Evolutionary conservation across 805 yeast species (phyloP).

Genomic region (Candida palmyrensis): DNA sequence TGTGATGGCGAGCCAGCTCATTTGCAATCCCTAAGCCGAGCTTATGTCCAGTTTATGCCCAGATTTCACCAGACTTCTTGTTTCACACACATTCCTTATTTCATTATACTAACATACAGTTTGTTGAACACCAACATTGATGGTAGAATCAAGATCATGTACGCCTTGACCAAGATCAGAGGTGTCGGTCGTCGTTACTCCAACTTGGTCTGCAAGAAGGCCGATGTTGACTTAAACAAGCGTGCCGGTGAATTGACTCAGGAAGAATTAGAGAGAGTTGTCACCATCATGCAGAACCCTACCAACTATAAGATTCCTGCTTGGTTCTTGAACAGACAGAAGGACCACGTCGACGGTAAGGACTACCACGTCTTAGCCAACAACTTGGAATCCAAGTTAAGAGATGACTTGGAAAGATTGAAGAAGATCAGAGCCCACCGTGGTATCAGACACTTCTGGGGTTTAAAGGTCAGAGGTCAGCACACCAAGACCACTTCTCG

Average conservation of each 20-base stretch:
- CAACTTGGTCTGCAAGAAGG: conserved; percentile 99
- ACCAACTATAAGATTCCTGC: conserved; percentile 98
- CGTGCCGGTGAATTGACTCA: conserved; percentile 99
- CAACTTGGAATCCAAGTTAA: conserved; percentile 98
- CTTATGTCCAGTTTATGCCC: too few relatives aligned
- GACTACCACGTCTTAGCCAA: conserved; percentile 98
- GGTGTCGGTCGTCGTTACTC: conserved; percentile 99
- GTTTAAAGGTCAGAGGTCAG: conserved; percentile 99
- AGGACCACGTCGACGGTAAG: conserved; percentile 97
- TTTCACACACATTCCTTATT: not conserved
- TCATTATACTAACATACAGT: conserved; percentile 46
- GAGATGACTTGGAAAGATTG: conserved; percentile 99
- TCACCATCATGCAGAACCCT: conserved; percentile 99
- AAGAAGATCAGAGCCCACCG: conserved; percentile 99
- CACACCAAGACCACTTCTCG: conserved; percentile 99
- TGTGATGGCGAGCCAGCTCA: too few relatives aligned
- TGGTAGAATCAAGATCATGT: conserved; percentile 99
- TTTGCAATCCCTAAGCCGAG: too few relatives aligned
- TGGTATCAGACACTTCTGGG: conserved; percentile 99
- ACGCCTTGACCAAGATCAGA: conserved; percentile 99
- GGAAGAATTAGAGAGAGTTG: conserved; percentile 99
- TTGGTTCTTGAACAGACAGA: conserved; percentile 99
- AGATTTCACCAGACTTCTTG: too few relatives aligned
- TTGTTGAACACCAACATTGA: conserved; percentile 99
- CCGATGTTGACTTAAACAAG: conserved; percentile 96